Conservation (phyloP, 2,329 filamentous ascomycete genomes). For the Falciphora oryzae region DNA sequence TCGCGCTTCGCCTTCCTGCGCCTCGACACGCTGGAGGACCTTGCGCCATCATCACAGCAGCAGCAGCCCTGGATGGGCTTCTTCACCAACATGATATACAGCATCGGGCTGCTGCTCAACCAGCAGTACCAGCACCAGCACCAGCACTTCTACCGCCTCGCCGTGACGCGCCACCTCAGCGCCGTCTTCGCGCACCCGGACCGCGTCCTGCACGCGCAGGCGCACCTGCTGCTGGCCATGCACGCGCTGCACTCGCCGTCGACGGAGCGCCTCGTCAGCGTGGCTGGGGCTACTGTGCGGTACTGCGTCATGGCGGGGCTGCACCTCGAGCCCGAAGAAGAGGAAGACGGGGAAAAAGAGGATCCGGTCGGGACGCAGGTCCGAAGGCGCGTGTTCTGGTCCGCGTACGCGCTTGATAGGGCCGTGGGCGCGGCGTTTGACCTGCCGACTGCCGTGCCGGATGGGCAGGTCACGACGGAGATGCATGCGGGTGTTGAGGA, state of each 20-base stretch:
- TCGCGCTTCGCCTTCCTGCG: conserved; percentile 9
- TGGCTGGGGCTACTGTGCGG: conserved; percentile 21
- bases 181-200: conserved; percentile 11
- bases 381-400: conserved; percentile 26
- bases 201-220: conserved; percentile 18
- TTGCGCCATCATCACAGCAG: neutral
- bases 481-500: conserved; percentile 22
- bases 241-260: conserved; percentile 23
- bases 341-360: conserved; percentile 14
- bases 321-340: conserved; percentile 17
- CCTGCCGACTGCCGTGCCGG: conserved; percentile 21
- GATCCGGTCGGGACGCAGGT: conserved; percentile 15
- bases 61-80: conserved; percentile 19
- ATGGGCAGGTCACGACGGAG: conserved; percentile 22
- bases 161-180: conserved; percentile 9
- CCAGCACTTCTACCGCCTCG: conserved; percentile 4
- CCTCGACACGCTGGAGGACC: neutral
- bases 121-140: neutral
- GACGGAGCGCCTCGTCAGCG: conserved; percentile 21
- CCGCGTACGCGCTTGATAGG: conserved; percentile 24
- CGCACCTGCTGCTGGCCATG: conserved; percentile 19
- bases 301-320: conserved; percentile 24
- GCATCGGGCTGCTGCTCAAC: conserved; percentile 14
- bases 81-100: conserved; percentile 23
- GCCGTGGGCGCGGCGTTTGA: conserved; percentile 22